phyloP scores from a whole-genome alignment of 2,329 filamentous ascomycete genomes.

The Rhinocladiella mackenziei region DNA sequence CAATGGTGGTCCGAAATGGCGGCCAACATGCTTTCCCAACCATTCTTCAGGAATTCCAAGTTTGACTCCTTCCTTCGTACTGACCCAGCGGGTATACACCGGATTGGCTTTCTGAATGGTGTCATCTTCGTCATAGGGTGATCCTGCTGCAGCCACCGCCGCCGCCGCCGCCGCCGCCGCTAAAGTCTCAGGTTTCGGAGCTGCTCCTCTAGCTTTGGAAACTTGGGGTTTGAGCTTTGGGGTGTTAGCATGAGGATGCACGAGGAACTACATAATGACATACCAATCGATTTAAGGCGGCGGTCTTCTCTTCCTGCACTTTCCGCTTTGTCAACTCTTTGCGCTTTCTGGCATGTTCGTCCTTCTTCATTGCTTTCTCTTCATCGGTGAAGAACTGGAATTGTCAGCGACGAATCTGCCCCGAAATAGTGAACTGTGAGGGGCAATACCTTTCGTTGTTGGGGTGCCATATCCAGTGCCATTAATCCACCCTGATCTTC shows the following conservation, averaged over 20 bases:
- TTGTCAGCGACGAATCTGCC: constrained; percentile 54
- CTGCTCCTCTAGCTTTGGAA: constrained; percentile 54
- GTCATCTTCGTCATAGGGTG: constrained; percentile 36
- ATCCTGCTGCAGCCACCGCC: constrained; percentile 35
- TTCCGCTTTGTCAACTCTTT: constrained; percentile 73
- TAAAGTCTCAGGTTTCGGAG: constrained; percentile 43
- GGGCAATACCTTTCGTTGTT: constrained; percentile 26
- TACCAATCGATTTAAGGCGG: constrained; percentile 29
- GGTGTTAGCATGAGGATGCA: constrained; percentile 11
- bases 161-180: constrained; percentile 37
- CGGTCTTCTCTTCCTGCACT: constrained; percentile 72
- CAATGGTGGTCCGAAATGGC: constrained; percentile 34
- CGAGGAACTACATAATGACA: not conserved
- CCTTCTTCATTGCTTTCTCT: constrained; percentile 67
- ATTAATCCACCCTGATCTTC: constrained; percentile 52
- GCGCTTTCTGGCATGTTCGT: constrained; percentile 68
- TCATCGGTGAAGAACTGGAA: constrained; percentile 70
- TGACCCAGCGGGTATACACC: constrained; percentile 46
- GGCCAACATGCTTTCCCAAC: constrained; percentile 43
- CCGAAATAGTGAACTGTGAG: constrained; percentile 7
- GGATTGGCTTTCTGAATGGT: constrained; percentile 41
- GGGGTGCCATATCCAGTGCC: constrained; percentile 51
- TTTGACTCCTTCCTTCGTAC: constrained; percentile 39
- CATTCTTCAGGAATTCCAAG: constrained; percentile 48
- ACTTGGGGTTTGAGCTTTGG: constrained; percentile 58